A percentile compares a stretch with the other conserved stretches of the same genome.
phyloP scores from a whole-genome alignment of 805 yeast genomes.

The Myxozyma melibiosi region DNA sequence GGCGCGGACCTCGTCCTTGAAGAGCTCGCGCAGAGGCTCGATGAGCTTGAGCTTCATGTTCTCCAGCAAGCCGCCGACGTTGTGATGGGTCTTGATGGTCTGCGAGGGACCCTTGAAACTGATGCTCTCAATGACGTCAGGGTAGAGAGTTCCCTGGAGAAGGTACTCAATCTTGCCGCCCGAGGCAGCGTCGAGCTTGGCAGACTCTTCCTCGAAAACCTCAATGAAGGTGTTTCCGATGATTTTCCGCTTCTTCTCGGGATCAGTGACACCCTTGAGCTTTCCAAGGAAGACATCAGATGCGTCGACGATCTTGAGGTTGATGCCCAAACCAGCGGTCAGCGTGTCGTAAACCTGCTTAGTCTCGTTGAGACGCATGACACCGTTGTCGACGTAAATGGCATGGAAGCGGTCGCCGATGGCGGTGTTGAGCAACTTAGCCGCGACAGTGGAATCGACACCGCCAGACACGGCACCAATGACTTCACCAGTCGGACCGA shows the following conservation, averaged over 20 bases:
- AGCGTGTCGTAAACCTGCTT: slow-evolving; percentile 83
- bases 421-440: slow-evolving; percentile 96
- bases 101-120: slow-evolving; percentile 99
- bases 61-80: slow-evolving; percentile 96
- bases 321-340: slow-evolving; percentile 91
- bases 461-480: slow-evolving; percentile 99
- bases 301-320: slow-evolving; percentile 93
- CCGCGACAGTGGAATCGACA: slow-evolving; percentile 99
- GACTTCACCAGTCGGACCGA: slow-evolving; percentile 97
- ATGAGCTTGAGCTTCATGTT: slow-evolving; percentile 98
- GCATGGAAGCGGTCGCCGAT: slow-evolving; percentile 99
- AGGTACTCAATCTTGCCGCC: slow-evolving; percentile 90
- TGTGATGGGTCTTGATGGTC: slow-evolving; percentile 99
- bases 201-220: slow-evolving; percentile 95
- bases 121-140: slow-evolving; percentile 97
- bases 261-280: slow-evolving; percentile 93
- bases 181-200: slow-evolving; percentile 81
- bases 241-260: slow-evolving; percentile 98
- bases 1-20: slow-evolving; percentile 98
- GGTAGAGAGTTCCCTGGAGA: slow-evolving; percentile 96
- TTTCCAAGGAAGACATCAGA: slow-evolving; percentile 82
- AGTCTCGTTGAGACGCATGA: slow-evolving; percentile 93
- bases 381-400: slow-evolving; percentile 96
- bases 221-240: slow-evolving; percentile 97
- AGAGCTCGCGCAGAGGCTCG: slow-evolving; percentile 97